These are phyloP conservation scores for Populus simonii DNA, from an alignment of 345 rosid species.

Conservation along the genomic window DNA sequence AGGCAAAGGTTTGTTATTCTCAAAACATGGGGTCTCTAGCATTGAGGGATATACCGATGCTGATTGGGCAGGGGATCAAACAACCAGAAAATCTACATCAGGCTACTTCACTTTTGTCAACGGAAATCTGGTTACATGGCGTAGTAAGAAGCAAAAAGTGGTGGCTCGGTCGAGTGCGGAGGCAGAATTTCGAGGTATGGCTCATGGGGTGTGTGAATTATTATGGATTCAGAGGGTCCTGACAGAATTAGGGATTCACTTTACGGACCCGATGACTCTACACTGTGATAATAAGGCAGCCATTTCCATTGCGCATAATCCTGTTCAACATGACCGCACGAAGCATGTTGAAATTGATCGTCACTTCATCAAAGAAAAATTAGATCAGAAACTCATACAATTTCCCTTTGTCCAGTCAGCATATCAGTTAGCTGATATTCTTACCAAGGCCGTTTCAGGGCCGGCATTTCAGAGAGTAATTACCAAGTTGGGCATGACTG, in stretches of 20 bases:
- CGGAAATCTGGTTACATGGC: not conserved
- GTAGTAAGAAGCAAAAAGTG: not conserved
- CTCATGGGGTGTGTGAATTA: not conserved
- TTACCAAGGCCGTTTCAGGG: not conserved
- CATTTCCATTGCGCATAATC: not conserved
- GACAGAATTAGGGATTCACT: too few species aligned
- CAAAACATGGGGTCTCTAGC: not conserved
- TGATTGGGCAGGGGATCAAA: not conserved
- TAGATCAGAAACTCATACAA: not conserved
- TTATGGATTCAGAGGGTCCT: not conserved
- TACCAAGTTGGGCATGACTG: not conserved
- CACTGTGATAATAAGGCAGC: not conserved
- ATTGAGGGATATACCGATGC: not conserved
- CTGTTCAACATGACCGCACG: not conserved
- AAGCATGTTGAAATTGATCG: not conserved
- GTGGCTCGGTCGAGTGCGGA: not conserved
- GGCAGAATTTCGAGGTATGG: not conserved
- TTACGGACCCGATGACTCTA: too few species aligned
- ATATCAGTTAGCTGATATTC: not conserved
- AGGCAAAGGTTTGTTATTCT: not conserved
- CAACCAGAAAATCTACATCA: not conserved
- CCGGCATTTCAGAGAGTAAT: not conserved
- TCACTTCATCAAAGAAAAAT: not conserved
- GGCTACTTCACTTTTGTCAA: not conserved
- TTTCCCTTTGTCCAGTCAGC: too few species aligned